Base-by-base conservation (phyloP, 2,329 filamentous ascomycete species). In the Eurotiales sp. region DNA sequence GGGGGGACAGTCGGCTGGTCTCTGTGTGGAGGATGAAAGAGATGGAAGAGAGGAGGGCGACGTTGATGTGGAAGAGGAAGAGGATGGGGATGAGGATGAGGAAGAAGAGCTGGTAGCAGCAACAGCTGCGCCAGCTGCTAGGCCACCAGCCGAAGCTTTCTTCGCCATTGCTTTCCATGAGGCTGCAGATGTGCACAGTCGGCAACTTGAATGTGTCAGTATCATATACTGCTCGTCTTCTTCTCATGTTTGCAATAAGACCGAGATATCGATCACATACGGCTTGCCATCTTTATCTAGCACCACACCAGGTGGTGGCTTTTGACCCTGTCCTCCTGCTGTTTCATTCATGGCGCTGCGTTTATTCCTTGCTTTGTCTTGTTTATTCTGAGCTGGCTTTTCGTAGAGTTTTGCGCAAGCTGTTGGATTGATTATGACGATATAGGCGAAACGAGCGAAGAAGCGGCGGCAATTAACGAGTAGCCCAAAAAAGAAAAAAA, bases 1-100 rank as follows among this genome's bases (percentile, higher is more conserved):
- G 1, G 93, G 87, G 0, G 93, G 93, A 66, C 92, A 97, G 70
- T 95, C 87, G 52, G 76, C 56, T 7, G 78, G 75, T 12, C 69
- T 58, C 12, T 69, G 53, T 5, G 74, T 53, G 8, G 72, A 49
- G 8, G 71, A 63, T 11, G 73, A 51, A 21, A 21, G n/a, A 1
- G 46, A 32, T 17, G 50, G 15, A 12, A 27, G 36, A 21, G 32
- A 5, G 2, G 37, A 29, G 32, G 22, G 7, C 17, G 46, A 4
- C 25, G 70, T 57, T n/a, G 67, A 51, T 29, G 69, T 51, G 4
- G 74, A 52, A 7, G 72, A 49, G 5, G 71, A 63, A 12, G 73
- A 52, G 21, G 14, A 5, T 5, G 45, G 23, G 32, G 22, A 5
- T 5, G 45, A 37, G 32, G 22, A 22, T 37, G 46, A 32, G 46